Evolutionary conservation across 257 asterid species (phyloP).

Genomic region (Rehmannia glutinosa): DNA sequence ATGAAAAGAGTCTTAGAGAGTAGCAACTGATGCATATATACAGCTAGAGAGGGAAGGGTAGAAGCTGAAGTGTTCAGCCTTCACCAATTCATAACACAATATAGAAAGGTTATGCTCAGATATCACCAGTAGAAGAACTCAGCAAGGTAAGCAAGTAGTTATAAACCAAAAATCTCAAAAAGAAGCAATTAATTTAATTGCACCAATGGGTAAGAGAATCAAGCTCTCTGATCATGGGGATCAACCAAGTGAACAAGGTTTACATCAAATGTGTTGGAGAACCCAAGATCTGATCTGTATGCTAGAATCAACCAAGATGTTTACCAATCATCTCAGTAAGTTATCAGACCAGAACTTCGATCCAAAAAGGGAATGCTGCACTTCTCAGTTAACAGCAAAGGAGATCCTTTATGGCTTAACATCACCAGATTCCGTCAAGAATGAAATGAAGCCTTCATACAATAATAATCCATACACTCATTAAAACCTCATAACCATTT

Average conservation of each 20-base stretch:
- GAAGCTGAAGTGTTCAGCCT: not conserved
- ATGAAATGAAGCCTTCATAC: constrained; percentile 2
- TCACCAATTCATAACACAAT: not conserved
- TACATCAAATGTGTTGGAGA: not conserved
- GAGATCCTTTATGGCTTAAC: no score
- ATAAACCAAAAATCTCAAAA: constrained; percentile 17
- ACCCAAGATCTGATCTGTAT: no score
- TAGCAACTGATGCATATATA: not conserved
- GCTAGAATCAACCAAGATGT: no score
- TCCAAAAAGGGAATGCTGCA: no score
- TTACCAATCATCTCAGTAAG: no score
- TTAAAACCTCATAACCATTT: no score
- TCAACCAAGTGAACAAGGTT: constrained; percentile 17
- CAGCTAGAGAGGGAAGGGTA: not conserved
- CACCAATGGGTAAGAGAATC: constrained; percentile 18
- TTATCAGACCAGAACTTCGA: constrained; percentile 44
- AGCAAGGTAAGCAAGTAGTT: not conserved
- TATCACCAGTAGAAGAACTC: not conserved
- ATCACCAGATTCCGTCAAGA: constrained; percentile 1
- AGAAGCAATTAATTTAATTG: constrained; percentile 21
- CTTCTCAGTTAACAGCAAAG: no score
- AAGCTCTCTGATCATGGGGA: no score
- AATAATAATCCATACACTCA: constrained; percentile 10
- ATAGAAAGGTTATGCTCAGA: not conserved
- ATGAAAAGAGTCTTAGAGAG: not conserved